Percentiles rank a stretch among this genome's conserved stretches.
Evolutionary conservation across 2,329 filamentous ascomycete species (phyloP).

Genomic region (Teratosphaeria gauchensis): DNA sequence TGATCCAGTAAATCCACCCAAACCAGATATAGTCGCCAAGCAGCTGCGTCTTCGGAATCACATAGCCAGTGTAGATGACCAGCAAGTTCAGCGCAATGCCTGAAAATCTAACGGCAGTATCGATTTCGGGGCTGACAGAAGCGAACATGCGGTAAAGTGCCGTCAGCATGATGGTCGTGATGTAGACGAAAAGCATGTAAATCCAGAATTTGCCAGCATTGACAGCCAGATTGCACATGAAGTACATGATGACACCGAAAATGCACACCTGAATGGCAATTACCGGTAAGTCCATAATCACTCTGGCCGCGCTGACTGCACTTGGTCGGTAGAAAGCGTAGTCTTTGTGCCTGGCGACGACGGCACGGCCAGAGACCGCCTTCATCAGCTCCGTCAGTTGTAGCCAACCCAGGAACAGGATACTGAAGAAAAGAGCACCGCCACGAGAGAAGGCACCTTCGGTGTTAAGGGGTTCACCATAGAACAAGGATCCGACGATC

Average conservation of each 20-base stretch:
- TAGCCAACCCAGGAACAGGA: conserved; percentile 58
- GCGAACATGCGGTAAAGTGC: conserved; percentile 59
- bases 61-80: conserved; percentile 56
- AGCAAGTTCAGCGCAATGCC: conserved; percentile 54
- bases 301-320: conserved; percentile 52
- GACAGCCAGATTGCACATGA: conserved; percentile 51
- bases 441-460: conserved; percentile 54
- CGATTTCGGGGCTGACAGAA: conserved; percentile 52
- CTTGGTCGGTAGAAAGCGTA: conserved; percentile 64
- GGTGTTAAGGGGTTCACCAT: conserved; percentile 52
- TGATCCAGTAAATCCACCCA: conserved; percentile 48
- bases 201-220: conserved; percentile 57
- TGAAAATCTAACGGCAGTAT: conserved; percentile 56
- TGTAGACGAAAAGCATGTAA: conserved; percentile 55
- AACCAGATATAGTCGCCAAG: conserved; percentile 54
- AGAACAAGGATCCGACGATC: conserved; percentile 72
- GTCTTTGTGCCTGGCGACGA: conserved; percentile 58
- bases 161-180: conserved; percentile 53
- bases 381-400: conserved; percentile 71
- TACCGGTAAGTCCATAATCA: conserved; percentile 54
- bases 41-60: conserved; percentile 56
- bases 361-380: conserved; percentile 59
- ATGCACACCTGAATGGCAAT: conserved; percentile 49
- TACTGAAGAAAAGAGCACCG: conserved; percentile 56
- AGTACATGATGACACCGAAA: conserved; percentile 57